Evolutionary conservation across 2,329 filamentous ascomycete genomes (phyloP).

Genomic region (Colletotrichum sp.): DNA sequence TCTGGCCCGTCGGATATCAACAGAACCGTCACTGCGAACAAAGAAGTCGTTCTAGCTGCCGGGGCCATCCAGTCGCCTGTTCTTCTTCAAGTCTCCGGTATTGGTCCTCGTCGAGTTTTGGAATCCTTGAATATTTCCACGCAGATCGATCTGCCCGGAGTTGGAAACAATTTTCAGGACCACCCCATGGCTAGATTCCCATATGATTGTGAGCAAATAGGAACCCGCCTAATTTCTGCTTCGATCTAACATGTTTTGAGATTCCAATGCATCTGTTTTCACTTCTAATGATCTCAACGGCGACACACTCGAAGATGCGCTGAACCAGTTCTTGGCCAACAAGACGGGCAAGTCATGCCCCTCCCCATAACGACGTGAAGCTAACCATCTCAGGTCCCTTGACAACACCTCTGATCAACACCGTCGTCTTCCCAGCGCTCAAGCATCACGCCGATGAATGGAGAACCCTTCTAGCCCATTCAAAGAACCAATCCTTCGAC

Average conservation of each 20-base stretch:
- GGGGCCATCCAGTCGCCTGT: slow-evolving; percentile 46
- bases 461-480: slow-evolving; percentile 24
- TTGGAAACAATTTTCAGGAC: slow-evolving; percentile 36
- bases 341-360: not conserved
- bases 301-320: not conserved
- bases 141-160: slow-evolving; percentile 34
- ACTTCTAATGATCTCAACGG: slow-evolving; percentile 9
- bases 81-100: slow-evolving; percentile 46
- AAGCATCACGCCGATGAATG: slow-evolving; percentile 25
- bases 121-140: slow-evolving; percentile 29
- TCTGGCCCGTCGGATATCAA: not conserved
- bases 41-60: slow-evolving; percentile 47
- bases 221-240: not conserved
- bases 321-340: slow-evolving; percentile 1
- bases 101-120: slow-evolving; percentile 33
- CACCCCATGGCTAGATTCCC: slow-evolving; percentile 27
- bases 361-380: not conserved
- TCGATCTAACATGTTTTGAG: not conserved
- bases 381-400: not conserved
- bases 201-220: slow-evolving; percentile 22
- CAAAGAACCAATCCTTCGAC: slow-evolving; percentile 24
- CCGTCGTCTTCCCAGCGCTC: slow-evolving; percentile 30
- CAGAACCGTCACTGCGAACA: slow-evolving; percentile 21
- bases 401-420: slow-evolving; percentile 31
- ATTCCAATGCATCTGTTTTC: slow-evolving; percentile 7